These are phyloP conservation scores for Triticum urartu DNA, from an alignment of 176 grass and related monocot species.

Conservation along the genomic window DNA sequence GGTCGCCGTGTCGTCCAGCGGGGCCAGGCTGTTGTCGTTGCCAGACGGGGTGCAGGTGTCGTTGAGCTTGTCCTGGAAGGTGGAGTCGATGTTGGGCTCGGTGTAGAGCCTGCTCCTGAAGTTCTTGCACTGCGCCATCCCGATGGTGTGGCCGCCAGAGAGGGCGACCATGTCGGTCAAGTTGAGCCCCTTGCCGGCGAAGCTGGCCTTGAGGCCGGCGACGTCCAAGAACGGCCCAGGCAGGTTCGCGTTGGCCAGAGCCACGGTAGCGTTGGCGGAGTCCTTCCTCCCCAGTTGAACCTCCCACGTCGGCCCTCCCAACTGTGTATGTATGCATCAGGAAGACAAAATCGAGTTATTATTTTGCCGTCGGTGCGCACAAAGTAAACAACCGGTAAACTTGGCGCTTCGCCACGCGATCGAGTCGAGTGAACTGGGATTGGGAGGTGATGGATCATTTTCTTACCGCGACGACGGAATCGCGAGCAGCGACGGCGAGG, in stretches of 20 bases:
- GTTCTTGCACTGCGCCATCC: slow-evolving; percentile 35
- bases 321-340: neutral
- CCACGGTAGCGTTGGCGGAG: slow-evolving; percentile 22
- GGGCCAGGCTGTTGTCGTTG: too few species aligned
- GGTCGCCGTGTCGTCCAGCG: too few species aligned
- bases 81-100: slow-evolving; percentile 44
- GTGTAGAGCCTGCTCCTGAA: slow-evolving; percentile 56
- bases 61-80: too few species aligned
- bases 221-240: neutral
- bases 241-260: slow-evolving; percentile 21
- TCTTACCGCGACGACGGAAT: neutral
- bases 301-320: slow-evolving; percentile 52
- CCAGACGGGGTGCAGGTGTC: too few species aligned
- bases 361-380: too few species aligned
- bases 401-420: too few species aligned
- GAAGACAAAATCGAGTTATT: too few species aligned
- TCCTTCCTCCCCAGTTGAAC: slow-evolving; percentile 45
- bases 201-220: neutral
- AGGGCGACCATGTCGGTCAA: slow-evolving; percentile 55
- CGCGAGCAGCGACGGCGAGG: slow-evolving; percentile 53
- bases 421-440: too few species aligned
- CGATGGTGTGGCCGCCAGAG: slow-evolving; percentile 71
- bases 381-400: too few species aligned
- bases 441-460: too few species aligned
- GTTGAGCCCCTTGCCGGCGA: neutral